Percentiles rank a stretch among this genome's conserved stretches.
Evolutionary conservation across 2,329 filamentous ascomycete species (phyloP).

Genomic region (Leptographium lundbergii): DNA sequence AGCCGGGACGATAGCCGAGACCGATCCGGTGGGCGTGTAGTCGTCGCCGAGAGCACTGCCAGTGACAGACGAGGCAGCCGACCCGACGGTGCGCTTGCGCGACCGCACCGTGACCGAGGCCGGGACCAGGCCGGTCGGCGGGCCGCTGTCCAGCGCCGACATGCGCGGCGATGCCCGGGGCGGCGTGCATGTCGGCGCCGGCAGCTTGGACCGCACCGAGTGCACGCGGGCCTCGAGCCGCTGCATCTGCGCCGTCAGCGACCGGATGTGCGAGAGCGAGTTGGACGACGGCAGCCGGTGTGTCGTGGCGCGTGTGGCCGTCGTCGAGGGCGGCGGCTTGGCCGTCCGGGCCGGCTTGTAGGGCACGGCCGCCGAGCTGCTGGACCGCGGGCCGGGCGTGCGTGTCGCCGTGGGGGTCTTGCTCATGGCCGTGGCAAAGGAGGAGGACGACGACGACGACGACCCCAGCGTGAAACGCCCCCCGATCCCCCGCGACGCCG

Average conservation of each 20-base stretch:
- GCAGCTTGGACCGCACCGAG: slow-evolving; percentile 80
- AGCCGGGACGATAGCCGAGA: slow-evolving; percentile 32
- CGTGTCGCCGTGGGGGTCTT: no score
- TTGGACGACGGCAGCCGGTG: slow-evolving; percentile 43
- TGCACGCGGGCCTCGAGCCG: slow-evolving; percentile 89
- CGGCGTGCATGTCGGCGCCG: slow-evolving; percentile 68
- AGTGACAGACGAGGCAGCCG: slow-evolving; percentile 30
- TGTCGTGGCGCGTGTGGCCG: slow-evolving; percentile 33
- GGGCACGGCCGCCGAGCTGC: neutral
- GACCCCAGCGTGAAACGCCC: slow-evolving; percentile 15
- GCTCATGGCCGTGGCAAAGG: no score
- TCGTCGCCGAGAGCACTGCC: slow-evolving; percentile 31
- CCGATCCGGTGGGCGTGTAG: slow-evolving; percentile 26
- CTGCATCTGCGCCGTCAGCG: slow-evolving; percentile 93
- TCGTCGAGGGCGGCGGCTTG: slow-evolving; percentile 24
- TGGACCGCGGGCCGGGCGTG: slow-evolving; percentile 25
- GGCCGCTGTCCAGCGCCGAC: slow-evolving; percentile 23
- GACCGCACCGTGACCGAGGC: slow-evolving; percentile 53
- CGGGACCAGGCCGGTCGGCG: slow-evolving; percentile 28
- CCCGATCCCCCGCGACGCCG: slow-evolving; percentile 17
- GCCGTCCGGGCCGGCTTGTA: neutral
- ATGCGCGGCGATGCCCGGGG: slow-evolving; percentile 66
- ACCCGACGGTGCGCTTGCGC: slow-evolving; percentile 53
- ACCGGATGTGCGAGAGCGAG: slow-evolving; percentile 85
- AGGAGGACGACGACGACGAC: no score